A percentile compares a stretch with the other conserved stretches of the same genome.
These are phyloP conservation scores for Kalaharituber pfeilii DNA, from an alignment of 2,329 filamentous ascomycete genomes.

Conservation along the genomic window DNA sequence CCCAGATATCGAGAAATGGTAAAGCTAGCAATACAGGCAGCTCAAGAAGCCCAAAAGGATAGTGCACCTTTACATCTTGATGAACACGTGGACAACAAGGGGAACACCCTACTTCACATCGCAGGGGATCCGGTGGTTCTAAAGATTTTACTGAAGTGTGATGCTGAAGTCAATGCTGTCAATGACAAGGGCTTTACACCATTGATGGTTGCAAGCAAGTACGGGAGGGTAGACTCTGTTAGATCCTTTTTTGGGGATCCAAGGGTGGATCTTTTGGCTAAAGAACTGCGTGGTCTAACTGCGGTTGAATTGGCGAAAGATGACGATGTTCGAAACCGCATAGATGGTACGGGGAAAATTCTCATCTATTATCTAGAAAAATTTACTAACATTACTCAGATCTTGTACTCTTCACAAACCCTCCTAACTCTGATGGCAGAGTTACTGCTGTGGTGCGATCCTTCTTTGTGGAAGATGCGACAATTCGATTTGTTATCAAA, in stretches of 20 bases:
- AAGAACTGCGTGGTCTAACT: slow-evolving; percentile 73
- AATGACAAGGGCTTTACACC: slow-evolving; percentile 93
- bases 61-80: slow-evolving; percentile 69
- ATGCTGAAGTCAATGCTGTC: slow-evolving; percentile 86
- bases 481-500: slow-evolving; percentile 80
- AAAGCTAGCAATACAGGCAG: slow-evolving; percentile 56
- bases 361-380: not conserved
- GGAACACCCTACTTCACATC: slow-evolving; percentile 90
- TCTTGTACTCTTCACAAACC: slow-evolving; percentile 62
- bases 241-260: slow-evolving; percentile 72
- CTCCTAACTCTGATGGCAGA: slow-evolving; percentile 53
- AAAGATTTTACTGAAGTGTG: slow-evolving; percentile 62
- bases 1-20: slow-evolving; percentile 77
- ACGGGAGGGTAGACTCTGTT: slow-evolving; percentile 86
- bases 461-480: slow-evolving; percentile 94
- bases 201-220: slow-evolving; percentile 97
- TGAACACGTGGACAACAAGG: slow-evolving; percentile 79
- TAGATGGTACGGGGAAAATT: slow-evolving; percentile 39
- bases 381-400: slow-evolving; percentile 33
- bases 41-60: slow-evolving; percentile 58
- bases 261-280: slow-evolving; percentile 66
- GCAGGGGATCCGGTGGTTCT: slow-evolving; percentile 69
- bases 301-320: slow-evolving; percentile 95
- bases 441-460: slow-evolving; percentile 87
- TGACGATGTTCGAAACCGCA: slow-evolving; percentile 88